Evolutionary conservation across 1,284 basidiomycete genomes (phyloP), one percentile per base, ranked within the genome.

Genomic region (Blastosporella zonata): DNA sequence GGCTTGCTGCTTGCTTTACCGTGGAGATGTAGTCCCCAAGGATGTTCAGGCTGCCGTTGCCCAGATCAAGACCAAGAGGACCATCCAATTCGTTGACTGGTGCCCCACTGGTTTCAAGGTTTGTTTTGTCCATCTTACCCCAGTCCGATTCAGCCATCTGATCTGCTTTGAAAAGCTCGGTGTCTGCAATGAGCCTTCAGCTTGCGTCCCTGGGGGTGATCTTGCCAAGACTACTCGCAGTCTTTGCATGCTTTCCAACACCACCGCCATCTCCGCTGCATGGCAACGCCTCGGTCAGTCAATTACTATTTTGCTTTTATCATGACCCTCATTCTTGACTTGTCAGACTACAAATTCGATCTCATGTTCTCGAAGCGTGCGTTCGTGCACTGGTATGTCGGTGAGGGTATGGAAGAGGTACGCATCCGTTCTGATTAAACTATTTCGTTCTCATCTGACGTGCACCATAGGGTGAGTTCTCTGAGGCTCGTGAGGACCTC

Each of bases 11-110:
- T 71, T 94, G 54, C 75, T 94, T 43, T 95, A 90, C 78, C 92
- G 95, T 66, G 95, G 96, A 61, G 95, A 99, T 67, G 94, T 98
- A 59, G 95, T 96, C 43, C 93, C 95, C 63, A 97, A 97, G 80
- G 96, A 98, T 68, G 90, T 89, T 64, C 92, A 95, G 62, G 85
- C 90, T 53, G 95, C 96, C 52, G 90, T 98, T 59, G 86, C 90
- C 48, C 88, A 82, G 62, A 93, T 98, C 77, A 97, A 96, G 82
- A 97, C 94, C 54, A 96, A 94, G 81, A 84, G 88, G 60, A 95
- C 93, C 25, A 97, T 99, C 64, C 94, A 97, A 68, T 94, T 94
- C 62, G 92, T 94, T 56, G 96, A 99, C 70, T 99, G 96, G 96
- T 98, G 96, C 75, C 93, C 94, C 42, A 97, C 95, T 56, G 83